Conservation (phyloP, 495 filamentous ascomycete species). For the Glarea lozoyensis region DNA sequence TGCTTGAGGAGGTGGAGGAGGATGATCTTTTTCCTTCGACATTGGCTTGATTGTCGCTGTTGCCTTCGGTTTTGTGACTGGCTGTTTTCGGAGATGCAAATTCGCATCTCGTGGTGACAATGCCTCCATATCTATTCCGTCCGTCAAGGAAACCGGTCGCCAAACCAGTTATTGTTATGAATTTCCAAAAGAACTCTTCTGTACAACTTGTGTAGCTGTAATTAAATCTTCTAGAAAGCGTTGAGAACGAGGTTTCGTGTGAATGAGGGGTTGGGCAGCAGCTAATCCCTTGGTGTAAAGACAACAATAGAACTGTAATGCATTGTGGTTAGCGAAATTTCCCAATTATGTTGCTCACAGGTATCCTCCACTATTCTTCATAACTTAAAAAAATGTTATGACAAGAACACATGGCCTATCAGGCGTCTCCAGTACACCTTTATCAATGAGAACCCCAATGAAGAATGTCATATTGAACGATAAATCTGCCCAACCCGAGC, state of each 20-base stretch:
- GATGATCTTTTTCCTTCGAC: slow-evolving; percentile 58
- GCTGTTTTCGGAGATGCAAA: slow-evolving; percentile 29
- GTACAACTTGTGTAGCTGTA: too few relatives aligned
- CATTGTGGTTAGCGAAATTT: slow-evolving; percentile 20
- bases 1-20: slow-evolving; percentile 66
- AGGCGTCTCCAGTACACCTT: slow-evolving; percentile 2
- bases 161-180: slow-evolving; percentile 7
- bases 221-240: too few relatives aligned
- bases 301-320: slow-evolving; percentile 18
- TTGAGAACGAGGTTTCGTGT: neutral
- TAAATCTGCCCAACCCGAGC: too few relatives aligned
- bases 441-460: neutral
- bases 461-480: too few relatives aligned
- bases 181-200: slow-evolving; percentile 4
- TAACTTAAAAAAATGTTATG: too few relatives aligned
- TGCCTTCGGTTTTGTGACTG: neutral
- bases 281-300: slow-evolving; percentile 7
- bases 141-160: slow-evolving; percentile 16
- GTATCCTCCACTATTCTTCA: too few relatives aligned
- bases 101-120: slow-evolving; percentile 67
- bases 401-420: too few relatives aligned
- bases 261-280: neutral
- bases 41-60: slow-evolving; percentile 38
- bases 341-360: too few relatives aligned
- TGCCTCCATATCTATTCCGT: slow-evolving; percentile 48